Percentiles rank a stretch among this genome's conserved stretches.
Conservation (phyloP, 192 early-diverging fungal species). For the Coemansia sp. region DNA sequence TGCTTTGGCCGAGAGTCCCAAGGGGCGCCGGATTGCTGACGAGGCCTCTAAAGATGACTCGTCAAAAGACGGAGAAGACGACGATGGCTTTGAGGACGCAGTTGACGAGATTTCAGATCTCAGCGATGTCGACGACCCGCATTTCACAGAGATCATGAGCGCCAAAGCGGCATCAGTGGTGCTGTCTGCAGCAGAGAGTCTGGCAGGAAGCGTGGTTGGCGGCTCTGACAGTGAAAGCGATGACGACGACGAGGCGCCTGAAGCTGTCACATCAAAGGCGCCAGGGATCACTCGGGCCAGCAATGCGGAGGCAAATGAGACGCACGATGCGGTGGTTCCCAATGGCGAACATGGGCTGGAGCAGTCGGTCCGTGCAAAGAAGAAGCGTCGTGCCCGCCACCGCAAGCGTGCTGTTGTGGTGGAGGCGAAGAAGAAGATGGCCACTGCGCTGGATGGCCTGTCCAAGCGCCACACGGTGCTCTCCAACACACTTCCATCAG, state of each 20-base stretch:
- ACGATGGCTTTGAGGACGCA: slow-evolving; percentile 1
- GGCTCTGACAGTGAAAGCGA: slow-evolving; percentile 20
- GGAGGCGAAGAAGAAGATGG: slow-evolving; percentile 9
- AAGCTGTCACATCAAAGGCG: slow-evolving; percentile 35
- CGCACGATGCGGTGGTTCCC: slow-evolving; percentile 12
- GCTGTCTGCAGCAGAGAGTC: slow-evolving; percentile 35
- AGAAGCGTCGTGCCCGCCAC: slow-evolving; percentile 40
- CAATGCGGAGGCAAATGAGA: not conserved
- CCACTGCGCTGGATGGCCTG: slow-evolving; percentile 15
- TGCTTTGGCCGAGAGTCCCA: not conserved
- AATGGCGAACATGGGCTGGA: not conserved
- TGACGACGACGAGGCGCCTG: slow-evolving; percentile 44
- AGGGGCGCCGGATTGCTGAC: not conserved
- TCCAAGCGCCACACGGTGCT: slow-evolving; percentile 12
- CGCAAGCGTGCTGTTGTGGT: slow-evolving; percentile 35
- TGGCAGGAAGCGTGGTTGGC: slow-evolving; percentile 23
- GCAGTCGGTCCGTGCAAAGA: slow-evolving; percentile 11
- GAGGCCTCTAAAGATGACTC: not conserved
- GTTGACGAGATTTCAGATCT: slow-evolving; percentile 47
- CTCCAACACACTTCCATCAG: slow-evolving; percentile 20
- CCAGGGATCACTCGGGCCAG: not conserved
- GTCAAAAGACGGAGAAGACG: not conserved
- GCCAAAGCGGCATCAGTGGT: slow-evolving; percentile 29
- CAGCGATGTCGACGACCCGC: slow-evolving; percentile 51
- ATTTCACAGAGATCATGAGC: slow-evolving; percentile 45